Conservation (phyloP, 2,329 filamentous ascomycete genomes). For the Byssothecium circinans region DNA sequence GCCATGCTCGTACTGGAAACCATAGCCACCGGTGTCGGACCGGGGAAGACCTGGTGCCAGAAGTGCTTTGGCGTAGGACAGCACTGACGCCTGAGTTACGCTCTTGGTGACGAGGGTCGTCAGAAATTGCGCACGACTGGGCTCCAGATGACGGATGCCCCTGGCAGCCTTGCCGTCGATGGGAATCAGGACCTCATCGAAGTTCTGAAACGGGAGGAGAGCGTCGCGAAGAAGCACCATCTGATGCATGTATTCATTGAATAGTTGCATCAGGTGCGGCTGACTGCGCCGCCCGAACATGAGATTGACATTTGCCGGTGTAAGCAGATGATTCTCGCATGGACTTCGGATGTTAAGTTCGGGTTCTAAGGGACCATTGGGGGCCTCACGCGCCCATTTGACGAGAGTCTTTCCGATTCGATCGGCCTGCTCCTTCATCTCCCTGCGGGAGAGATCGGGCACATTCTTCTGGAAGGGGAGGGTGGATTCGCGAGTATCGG, state of each 20-base stretch:
- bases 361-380: slow-evolving; percentile 2
- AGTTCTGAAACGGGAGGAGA: slow-evolving; percentile 23
- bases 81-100: neutral
- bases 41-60: neutral
- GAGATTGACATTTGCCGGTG: neutral
- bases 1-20: slow-evolving; percentile 1
- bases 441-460: neutral
- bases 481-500: slow-evolving; percentile 1
- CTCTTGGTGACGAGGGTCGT: neutral
- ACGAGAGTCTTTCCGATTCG: slow-evolving; percentile 4
- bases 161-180: slow-evolving; percentile 10
- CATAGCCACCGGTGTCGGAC: neutral
- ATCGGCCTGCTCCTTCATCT: slow-evolving; percentile 2
- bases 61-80: neutral
- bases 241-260: slow-evolving; percentile 25
- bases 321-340: neutral
- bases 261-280: slow-evolving; percentile 18
- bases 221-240: slow-evolving; percentile 21
- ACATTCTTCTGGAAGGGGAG: neutral
- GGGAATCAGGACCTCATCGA: slow-evolving; percentile 17
- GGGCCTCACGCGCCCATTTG: slow-evolving; percentile 1
- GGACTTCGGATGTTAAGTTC: neutral
- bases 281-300: slow-evolving; percentile 5
- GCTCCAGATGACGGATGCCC: neutral
- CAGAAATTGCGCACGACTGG: neutral